Evolutionary conservation across 768 basidiomycete genomes (phyloP), one percentile per base, ranked within the genome.

Genomic region (Saitozyma sp.): DNA sequence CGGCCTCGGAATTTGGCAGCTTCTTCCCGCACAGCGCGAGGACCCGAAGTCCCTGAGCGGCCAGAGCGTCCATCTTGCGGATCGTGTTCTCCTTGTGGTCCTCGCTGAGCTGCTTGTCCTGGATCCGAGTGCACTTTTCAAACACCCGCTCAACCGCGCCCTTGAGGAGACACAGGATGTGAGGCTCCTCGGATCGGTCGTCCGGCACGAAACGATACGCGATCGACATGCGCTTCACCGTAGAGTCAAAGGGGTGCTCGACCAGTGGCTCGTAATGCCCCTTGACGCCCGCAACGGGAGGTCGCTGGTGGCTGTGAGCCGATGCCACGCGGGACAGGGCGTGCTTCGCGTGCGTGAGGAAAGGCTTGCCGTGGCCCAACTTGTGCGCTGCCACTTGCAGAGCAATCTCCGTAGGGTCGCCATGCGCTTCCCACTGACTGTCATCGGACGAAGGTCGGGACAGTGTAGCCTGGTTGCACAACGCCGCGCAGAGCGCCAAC

Each of bases 401-500:
- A 4, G 84, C 84, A 52, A 85, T 82, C 67, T 85, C 84, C 1
- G 85, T 85, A 2, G 85, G 84, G 64, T 85, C 85, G 20, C 85
- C 85, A 49, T 82, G 83, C 9, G 84, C 83, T 70, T 61, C 82
- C 84, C 75, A 82, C 78, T 81, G 62, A 78, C 79, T 76, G 7
- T 79, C 80, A 48, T 67, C 67, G 50, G 55, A 76, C 56, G 48
- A 57, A 61, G 69, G 69, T 55, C 77, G 55, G 55, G 73, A 72
- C 5, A 82, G 68, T 5, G 80, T 79, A 10, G 82, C 81, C 61
- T 79, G 78, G 69, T 81, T 83, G 70, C 81, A 82, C 16, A 83
- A 74, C 10, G 74, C 70, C 9, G 80, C 80, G 59, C 79, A 76
- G 51, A 79, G 78, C 37, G 77, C 75, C 59, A 82, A 60, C 19